Conservation (phyloP, 176 grass and related monocot genomes). For the Aegilops tauschii region DNA sequence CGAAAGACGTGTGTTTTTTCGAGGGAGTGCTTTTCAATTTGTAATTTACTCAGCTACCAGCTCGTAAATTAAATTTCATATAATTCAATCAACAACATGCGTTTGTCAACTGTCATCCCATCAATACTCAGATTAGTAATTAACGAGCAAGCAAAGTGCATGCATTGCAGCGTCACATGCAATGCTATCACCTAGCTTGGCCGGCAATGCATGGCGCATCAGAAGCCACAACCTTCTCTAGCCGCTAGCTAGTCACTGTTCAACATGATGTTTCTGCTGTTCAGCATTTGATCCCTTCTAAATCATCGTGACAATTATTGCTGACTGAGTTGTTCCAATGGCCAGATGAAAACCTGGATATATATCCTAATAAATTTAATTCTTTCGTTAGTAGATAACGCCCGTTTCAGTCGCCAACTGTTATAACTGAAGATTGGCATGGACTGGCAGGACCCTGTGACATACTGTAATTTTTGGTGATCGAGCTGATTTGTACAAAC, state of each 20-base stretch:
- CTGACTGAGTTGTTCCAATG: too few relatives aligned
- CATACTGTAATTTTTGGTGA: too few relatives aligned
- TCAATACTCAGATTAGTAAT: neutral
- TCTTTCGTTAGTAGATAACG: too few relatives aligned
- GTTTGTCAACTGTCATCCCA: neutral
- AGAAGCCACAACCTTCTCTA: neutral
- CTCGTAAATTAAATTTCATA: neutral
- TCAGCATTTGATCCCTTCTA: neutral
- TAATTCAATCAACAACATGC: neutral
- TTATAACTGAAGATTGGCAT: too few relatives aligned
- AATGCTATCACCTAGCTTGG: neutral
- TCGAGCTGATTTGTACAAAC: too few relatives aligned
- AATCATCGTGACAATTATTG: neutral
- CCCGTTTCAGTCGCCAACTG: too few relatives aligned
- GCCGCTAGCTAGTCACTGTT: neutral
- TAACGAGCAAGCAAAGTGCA: neutral
- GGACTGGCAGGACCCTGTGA: too few relatives aligned
- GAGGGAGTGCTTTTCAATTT: neutral
- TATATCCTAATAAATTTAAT: too few relatives aligned
- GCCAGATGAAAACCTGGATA: too few relatives aligned
- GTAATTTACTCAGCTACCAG: neutral
- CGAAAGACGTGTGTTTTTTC: too few relatives aligned
- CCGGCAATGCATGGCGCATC: neutral
- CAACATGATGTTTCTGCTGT: neutral
- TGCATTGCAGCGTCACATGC: neutral